Evolutionary conservation across 176 grass and related monocot genomes (phyloP).

Genomic region (Carex cristatella): DNA sequence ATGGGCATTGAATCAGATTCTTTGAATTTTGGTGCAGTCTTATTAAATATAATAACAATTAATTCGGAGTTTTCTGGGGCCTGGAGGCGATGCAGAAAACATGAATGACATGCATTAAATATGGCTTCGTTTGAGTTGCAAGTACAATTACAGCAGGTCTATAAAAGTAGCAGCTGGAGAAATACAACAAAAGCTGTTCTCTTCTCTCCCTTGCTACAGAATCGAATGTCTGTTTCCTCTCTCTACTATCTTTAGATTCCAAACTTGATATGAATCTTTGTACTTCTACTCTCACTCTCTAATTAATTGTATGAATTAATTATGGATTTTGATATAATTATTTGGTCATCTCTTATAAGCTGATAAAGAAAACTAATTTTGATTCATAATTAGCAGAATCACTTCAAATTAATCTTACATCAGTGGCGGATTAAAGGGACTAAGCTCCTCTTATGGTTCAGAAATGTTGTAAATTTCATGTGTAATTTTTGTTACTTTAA

Average conservation of each 20-base stretch:
- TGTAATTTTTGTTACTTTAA: no score
- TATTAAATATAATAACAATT: not conserved
- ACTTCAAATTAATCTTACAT: not conserved
- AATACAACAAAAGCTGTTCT: slow-evolving; percentile 17
- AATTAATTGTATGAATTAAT: not conserved
- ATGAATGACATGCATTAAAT: slow-evolving; percentile 20
- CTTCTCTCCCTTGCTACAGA: slow-evolving; percentile 7
- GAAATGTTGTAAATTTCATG: no score
- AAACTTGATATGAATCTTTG: not conserved
- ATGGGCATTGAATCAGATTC: slow-evolving; percentile 10
- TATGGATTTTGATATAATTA: not conserved
- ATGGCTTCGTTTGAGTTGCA: not conserved
- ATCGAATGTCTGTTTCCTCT: slow-evolving; percentile 14
- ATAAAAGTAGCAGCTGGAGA: not conserved
- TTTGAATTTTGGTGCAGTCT: not conserved
- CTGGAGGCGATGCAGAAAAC: slow-evolving; percentile 7
- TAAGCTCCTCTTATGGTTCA: no score
- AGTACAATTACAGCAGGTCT: slow-evolving; percentile 22
- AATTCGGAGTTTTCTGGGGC: slow-evolving; percentile 1
- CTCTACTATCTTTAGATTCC: not conserved
- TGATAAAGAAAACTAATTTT: not conserved
- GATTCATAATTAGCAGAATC: not conserved
- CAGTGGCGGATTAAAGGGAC: no score
- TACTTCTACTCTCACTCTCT: not conserved
- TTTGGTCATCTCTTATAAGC: not conserved